Evolutionary conservation across 306 rosid genomes (phyloP).

Genomic region (Psophocarpus tetragonolobus): DNA sequence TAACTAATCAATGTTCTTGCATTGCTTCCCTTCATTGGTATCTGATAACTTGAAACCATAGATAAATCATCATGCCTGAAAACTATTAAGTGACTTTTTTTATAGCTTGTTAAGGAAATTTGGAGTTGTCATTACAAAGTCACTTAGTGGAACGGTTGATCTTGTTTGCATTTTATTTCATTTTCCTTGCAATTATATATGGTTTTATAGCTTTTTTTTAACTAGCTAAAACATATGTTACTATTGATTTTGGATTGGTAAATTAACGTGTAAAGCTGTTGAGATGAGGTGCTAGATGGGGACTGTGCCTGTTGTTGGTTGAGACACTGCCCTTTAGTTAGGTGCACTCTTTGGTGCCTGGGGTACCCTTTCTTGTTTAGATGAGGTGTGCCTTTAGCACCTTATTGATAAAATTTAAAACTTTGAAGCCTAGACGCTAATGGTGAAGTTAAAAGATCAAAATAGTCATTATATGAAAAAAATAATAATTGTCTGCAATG

Average conservation of each 20-base stretch:
- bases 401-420: not conserved
- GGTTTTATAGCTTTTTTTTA: not conserved
- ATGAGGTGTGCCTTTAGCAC: not conserved
- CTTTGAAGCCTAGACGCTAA: not conserved
- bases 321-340: constrained; percentile 7
- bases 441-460: not conserved
- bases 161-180: not conserved
- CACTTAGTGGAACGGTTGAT: not conserved
- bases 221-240: constrained; percentile 2
- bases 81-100: constrained; percentile 8
- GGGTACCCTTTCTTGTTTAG: not conserved
- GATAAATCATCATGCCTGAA: not conserved
- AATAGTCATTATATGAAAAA: not conserved
- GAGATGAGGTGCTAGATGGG: not conserved
- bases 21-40: not conserved
- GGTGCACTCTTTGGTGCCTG: not conserved
- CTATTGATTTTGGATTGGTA: constrained; percentile 3
- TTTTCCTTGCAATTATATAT: not conserved
- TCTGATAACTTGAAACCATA: constrained; percentile 6
- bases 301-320: not conserved
- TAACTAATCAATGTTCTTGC: constrained; percentile 14
- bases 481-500: not conserved
- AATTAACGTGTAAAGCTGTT: not conserved
- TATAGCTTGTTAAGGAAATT: not conserved
- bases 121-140: not conserved